A percentile compares a stretch with the other conserved stretches of the same genome.
Evolutionary conservation across 2,329 filamentous ascomycete species (phyloP).

Genomic region (Colletotrichum costaricense): DNA sequence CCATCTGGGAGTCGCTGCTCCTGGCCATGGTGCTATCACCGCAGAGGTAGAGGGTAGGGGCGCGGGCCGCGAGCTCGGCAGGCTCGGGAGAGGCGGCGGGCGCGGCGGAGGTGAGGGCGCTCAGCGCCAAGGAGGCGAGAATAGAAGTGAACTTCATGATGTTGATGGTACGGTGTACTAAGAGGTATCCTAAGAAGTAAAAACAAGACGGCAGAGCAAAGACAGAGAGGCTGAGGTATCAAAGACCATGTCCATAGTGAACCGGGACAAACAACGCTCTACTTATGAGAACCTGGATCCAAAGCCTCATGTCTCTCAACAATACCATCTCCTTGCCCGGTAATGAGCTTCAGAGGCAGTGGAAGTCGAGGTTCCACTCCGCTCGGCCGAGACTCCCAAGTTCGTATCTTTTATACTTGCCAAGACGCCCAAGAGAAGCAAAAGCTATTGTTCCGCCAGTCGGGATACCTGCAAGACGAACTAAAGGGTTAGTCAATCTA

Average conservation of each 20-base stretch:
- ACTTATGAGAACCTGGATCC: background rate
- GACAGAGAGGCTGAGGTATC: background rate
- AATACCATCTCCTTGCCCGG: background rate
- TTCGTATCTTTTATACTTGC: conserved; percentile 12
- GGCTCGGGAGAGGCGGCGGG: conserved; percentile 5
- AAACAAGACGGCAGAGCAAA: background rate
- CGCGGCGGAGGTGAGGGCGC: conserved; percentile 37
- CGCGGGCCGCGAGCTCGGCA: conserved; percentile 26
- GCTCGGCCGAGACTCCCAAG: conserved; percentile 25
- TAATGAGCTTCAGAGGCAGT: background rate
- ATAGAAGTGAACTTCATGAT: conserved; percentile 30
- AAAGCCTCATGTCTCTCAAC: background rate
- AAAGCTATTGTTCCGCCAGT: conserved; percentile 31
- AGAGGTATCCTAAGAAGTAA: background rate
- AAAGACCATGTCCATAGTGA: background rate
- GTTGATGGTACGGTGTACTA: background rate
- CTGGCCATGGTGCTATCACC: conserved; percentile 74
- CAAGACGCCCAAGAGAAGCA: conserved; percentile 20
- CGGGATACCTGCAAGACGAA: background rate
- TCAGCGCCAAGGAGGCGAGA: conserved; percentile 28
- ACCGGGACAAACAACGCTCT: background rate
- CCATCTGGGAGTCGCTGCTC: conserved; percentile 52
- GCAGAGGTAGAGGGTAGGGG: conserved; percentile 62
- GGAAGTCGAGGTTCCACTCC: conserved; percentile 10
- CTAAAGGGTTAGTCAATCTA: background rate